phyloP scores from a whole-genome alignment of 2,329 filamentous ascomycete genomes.

The Ophioceras dolichostomum region DNA sequence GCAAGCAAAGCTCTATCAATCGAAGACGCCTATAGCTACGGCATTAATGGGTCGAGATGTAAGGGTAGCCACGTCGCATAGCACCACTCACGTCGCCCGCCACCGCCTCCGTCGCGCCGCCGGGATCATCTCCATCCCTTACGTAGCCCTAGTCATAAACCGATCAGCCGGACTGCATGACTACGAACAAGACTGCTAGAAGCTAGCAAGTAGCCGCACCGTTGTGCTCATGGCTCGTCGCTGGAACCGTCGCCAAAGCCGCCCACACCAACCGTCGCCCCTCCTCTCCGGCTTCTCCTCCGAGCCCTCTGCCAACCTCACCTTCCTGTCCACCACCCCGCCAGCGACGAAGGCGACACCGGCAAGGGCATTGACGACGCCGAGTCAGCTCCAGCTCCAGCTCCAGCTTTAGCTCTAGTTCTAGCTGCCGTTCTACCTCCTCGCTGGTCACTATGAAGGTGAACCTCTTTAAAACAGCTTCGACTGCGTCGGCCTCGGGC shows the following conservation, averaged over 20 bases:
- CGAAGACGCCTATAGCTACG: too few relatives aligned
- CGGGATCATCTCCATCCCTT: too few relatives aligned
- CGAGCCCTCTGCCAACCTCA: neutral
- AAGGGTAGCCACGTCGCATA: too few relatives aligned
- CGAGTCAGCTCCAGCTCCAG: neutral
- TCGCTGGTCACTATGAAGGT: conserved; percentile 21
- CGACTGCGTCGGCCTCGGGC: conserved; percentile 15
- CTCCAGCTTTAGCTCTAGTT: neutral
- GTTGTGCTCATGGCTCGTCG: neutral
- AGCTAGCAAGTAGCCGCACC: too few relatives aligned
- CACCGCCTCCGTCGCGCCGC: too few relatives aligned
- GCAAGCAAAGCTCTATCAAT: too few relatives aligned
- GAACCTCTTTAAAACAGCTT: conserved; percentile 31
- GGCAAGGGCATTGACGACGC: too few relatives aligned
- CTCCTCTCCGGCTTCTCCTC: conserved; percentile 1
- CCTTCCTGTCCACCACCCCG: conserved; percentile 2
- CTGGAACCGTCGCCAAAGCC: neutral
- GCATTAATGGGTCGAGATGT: too few relatives aligned
- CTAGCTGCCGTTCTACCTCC: neutral
- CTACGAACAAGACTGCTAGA: too few relatives aligned
- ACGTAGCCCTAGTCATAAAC: too few relatives aligned
- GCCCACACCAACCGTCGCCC: conserved; percentile 8
- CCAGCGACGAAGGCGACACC: conserved; percentile 1
- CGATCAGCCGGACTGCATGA: too few relatives aligned
- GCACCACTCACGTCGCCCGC: too few relatives aligned